Base-by-base conservation (phyloP, 2,329 filamentous ascomycete species). In the Cladophialophora chaetospira region DNA sequence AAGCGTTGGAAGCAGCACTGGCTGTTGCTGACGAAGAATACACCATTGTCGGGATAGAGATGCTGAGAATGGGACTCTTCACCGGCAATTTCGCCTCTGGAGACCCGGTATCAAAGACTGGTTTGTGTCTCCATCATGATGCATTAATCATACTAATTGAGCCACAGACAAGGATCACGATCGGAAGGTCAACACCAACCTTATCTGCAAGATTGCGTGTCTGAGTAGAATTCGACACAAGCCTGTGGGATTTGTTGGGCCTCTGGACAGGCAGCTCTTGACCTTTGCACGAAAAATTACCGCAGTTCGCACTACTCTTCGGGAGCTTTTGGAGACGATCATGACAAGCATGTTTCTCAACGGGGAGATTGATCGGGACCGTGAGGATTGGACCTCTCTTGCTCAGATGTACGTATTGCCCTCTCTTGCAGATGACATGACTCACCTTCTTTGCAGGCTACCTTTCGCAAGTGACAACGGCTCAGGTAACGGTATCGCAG, bases 181-280 rank as follows among this genome's bases (percentile, higher is more conserved):
- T 17, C 53, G 48, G 11, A 62, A 62, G 47, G 51, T 82, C 28
- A 88, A 87, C 67, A 85, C 91, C 42, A 81, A 94, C 53, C 81
- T 99, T 42, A 86, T 97, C 66, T 94, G 91, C 65, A 88, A 94
- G 35, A 88, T 92, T 60, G 89, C 92, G 11, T 91, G 89, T 51
- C 79, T 97, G 56, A 83, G 91, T 49, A 90, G 88, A 68, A 79
- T 97, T 60, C 84, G 86, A 28, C 94, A 99, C 71, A 83, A 89
- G 65, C 81, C 83, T 3, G 92, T 93, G 65, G 94, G 94, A 26
- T 99, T 97, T 73, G 97, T 93, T 1, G 94, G 94, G 0, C 93
- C 94, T 1, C 81, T 99, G 1, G 96, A 91, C 78, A 88, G 94
- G 72, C 91, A 93, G 64, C 80, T 97, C 50, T 80, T 99, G 38